A percentile compares a stretch with the other conserved stretches of the same genome.
These are phyloP conservation scores for Verruconis gallopava DNA, from an alignment of 2,329 filamentous ascomycete genomes.

Conservation along the genomic window DNA sequence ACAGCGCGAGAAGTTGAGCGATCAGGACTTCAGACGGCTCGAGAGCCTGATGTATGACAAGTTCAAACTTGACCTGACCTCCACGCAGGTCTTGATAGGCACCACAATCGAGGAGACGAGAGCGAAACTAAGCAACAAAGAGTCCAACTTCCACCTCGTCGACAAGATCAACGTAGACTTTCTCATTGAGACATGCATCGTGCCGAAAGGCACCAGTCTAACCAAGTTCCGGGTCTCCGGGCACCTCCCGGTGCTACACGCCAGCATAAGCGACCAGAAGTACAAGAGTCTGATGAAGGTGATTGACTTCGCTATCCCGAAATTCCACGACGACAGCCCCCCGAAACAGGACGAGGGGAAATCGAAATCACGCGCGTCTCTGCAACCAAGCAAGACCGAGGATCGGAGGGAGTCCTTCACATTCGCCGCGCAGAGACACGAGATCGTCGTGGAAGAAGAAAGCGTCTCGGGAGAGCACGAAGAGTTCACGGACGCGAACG, in stretches of 20 bases:
- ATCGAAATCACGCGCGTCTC: slow-evolving; percentile 14
- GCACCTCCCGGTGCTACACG: slow-evolving; percentile 82
- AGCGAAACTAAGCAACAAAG: slow-evolving; percentile 57
- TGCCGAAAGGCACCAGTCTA: slow-evolving; percentile 89
- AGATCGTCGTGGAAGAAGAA: slow-evolving; percentile 69
- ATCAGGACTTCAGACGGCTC: slow-evolving; percentile 75
- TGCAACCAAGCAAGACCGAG: slow-evolving; percentile 23
- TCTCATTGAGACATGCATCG: slow-evolving; percentile 85
- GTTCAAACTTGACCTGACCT: slow-evolving; percentile 83
- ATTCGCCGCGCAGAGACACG: slow-evolving; percentile 56
- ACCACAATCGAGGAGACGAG: slow-evolving; percentile 86
- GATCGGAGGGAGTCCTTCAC: slow-evolving; percentile 60
- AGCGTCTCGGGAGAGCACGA: slow-evolving; percentile 48
- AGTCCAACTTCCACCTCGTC: slow-evolving; percentile 72
- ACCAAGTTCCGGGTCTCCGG: slow-evolving; percentile 87
- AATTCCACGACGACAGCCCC: slow-evolving; percentile 45
- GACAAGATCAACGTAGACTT: slow-evolving; percentile 98
- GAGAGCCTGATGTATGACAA: slow-evolving; percentile 97
- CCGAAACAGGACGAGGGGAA: slow-evolving; percentile 12
- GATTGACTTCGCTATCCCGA: slow-evolving; percentile 88
- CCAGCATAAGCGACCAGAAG: slow-evolving; percentile 82
- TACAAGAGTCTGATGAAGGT: slow-evolving; percentile 96
- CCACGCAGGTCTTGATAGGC: slow-evolving; percentile 89
- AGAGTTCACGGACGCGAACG: slow-evolving; percentile 50
- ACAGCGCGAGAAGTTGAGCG: slow-evolving; percentile 73